Conservation (phyloP, 2,329 filamentous ascomycete species). For the Myriosclerotinia duriaeana region DNA sequence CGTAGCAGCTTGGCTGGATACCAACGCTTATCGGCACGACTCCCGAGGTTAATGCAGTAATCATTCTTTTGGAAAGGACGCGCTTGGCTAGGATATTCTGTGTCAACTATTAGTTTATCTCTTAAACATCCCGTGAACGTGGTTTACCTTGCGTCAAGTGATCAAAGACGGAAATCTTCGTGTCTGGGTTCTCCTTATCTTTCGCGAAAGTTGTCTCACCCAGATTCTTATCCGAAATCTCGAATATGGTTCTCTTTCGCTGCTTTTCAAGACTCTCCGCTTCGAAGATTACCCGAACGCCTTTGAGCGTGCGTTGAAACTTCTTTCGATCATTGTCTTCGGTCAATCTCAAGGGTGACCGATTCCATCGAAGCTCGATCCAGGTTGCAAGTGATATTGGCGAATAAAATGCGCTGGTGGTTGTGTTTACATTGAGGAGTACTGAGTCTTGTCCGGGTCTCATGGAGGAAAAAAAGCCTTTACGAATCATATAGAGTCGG, state of each 20-base stretch:
- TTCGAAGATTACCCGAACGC: not conserved
- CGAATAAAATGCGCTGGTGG: constrained; percentile 17
- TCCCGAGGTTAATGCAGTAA: not conserved
- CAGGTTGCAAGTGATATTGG: not conserved
- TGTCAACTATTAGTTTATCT: not conserved
- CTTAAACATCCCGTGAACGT: not conserved
- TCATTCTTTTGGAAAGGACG: not conserved
- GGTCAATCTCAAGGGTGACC: not conserved
- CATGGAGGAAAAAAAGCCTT: constrained; percentile 27
- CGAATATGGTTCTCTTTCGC: not conserved
- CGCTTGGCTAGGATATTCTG: not conserved
- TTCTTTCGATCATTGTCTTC: not conserved
- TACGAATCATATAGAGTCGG: constrained; percentile 8
- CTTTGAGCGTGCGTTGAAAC: not conserved
- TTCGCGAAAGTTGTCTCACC: not conserved
- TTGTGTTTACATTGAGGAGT: constrained; percentile 26
- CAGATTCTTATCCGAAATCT: not conserved
- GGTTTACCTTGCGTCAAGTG: not conserved
- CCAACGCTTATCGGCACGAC: not conserved
- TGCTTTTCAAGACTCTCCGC: not conserved
- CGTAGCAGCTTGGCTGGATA: not conserved
- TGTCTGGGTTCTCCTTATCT: not conserved
- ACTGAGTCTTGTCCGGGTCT: constrained; percentile 23
- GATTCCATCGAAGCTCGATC: not conserved
- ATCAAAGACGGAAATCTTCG: not conserved